Percentiles rank a stretch among this genome's conserved stretches.
Evolutionary conservation across 1,284 basidiomycete species (phyloP).

Genomic region (Mycena sp.): DNA sequence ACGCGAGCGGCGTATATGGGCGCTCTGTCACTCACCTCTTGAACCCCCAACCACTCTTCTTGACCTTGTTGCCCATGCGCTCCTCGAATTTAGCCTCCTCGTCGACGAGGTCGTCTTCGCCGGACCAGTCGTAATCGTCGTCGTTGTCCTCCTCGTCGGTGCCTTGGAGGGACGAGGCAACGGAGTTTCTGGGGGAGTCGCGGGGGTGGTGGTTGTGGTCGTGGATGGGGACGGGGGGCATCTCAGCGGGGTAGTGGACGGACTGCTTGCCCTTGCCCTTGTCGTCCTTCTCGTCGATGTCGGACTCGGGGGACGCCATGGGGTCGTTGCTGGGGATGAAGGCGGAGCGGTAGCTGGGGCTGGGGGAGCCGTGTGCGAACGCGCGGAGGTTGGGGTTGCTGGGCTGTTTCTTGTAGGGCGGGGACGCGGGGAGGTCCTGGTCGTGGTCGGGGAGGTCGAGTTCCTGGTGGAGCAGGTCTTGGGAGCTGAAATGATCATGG

Average conservation of each 20-base stretch:
- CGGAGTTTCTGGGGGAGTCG: slow-evolving; percentile 49
- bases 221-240: slow-evolving; percentile 30
- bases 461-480: slow-evolving; percentile 2
- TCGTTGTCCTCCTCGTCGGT: slow-evolving; percentile 70
- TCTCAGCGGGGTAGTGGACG: slow-evolving; percentile 65
- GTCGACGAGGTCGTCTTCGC: slow-evolving; percentile 76
- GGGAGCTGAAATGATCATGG: slow-evolving; percentile 15
- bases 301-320: background rate
- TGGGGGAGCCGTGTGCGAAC: slow-evolving; percentile 20
- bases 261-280: slow-evolving; percentile 36
- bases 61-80: slow-evolving; percentile 61
- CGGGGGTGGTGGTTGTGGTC: slow-evolving; percentile 25
- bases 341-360: slow-evolving; percentile 27
- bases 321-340: slow-evolving; percentile 6
- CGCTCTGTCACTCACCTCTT: slow-evolving; percentile 54
- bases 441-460: too few species aligned
- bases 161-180: slow-evolving; percentile 57
- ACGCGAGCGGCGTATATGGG: slow-evolving; percentile 1
- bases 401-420: slow-evolving; percentile 22
- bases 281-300: slow-evolving; percentile 15
- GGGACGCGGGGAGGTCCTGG: slow-evolving; percentile 16
- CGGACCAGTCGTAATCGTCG: slow-evolving; percentile 75
- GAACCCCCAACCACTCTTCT: slow-evolving; percentile 58
- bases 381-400: slow-evolving; percentile 16
- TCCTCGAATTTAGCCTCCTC: slow-evolving; percentile 72